Base-by-base conservation (phyloP, 176 grass and related monocot genomes). In the Canna indica region DNA sequence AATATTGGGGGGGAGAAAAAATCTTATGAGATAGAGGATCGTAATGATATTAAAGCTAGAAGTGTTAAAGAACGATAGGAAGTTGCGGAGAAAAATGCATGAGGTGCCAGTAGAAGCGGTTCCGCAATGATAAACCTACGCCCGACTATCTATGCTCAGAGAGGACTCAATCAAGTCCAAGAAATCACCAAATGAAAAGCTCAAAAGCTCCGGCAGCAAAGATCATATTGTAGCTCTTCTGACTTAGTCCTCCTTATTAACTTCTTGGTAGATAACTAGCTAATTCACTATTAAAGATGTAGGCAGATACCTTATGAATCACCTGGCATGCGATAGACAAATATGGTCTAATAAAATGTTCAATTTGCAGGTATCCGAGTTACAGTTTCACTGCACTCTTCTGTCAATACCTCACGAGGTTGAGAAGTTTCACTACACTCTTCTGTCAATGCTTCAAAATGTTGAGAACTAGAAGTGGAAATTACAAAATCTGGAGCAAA, bases 1-100 rank as follows among this genome's bases (percentile, higher is more conserved):
- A 69, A 81, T 47, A 66, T 20, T 31, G 81, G 78, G 77, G 76
- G 72, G 42, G 81, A 64, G 69, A 88, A 77, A 65, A 77, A 45
- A 38, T 38, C 36, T n/a, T 78, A 88, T 68, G 84, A 87, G 59
- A 68, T 58, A 12, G 34, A 75, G 5, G 30, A 61, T 47, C 36
- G 64, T 69, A 59, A 29, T 48, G 69, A 80, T 32, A 20, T 81
- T 12, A 75, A 74, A 45, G 24, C 34, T 32, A 57, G 46, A 73
- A 68, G 54, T 76, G 69, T 26, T 74, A 80, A 83, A 76, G 73
- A 77, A 59, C 71, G 48, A 35, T 63, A 64, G 47, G 74, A 46
- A 33, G 64, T 78, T 67, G 20, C 28, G 57, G 48, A 68, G 29
- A 85, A 80, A 76, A 57, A 54, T 66, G 71, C 44, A 56, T 46